A percentile compares a stretch with the other conserved stretches of the same genome.
Conservation (phyloP, 495 filamentous ascomycete species). For the Lepidopterella palustris region DNA sequence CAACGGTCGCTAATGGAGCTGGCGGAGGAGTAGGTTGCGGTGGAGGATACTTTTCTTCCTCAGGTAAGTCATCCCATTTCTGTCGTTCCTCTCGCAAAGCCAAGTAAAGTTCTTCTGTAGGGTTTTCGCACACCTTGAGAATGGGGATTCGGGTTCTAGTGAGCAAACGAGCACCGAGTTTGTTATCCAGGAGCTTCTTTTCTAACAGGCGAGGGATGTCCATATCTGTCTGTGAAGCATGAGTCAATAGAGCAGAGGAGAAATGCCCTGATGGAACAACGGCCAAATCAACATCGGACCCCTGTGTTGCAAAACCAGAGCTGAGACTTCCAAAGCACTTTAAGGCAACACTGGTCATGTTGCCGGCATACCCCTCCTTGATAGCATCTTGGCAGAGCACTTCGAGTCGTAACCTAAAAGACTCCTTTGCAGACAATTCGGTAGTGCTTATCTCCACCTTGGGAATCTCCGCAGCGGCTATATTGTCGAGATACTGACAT, state of each 20-base stretch:
- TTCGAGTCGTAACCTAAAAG: constrained; percentile 53
- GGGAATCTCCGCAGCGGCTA: constrained; percentile 28
- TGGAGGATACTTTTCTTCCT: constrained; percentile 28
- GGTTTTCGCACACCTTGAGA: constrained; percentile 70
- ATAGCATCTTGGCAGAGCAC: constrained; percentile 50
- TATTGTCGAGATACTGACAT: constrained; percentile 32
- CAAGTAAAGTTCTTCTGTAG: constrained; percentile 45
- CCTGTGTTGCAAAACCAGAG: constrained; percentile 66
- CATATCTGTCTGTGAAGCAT: neutral
- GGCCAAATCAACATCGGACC: constrained; percentile 70
- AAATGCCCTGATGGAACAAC: constrained; percentile 47
- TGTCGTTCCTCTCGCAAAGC: constrained; percentile 50
- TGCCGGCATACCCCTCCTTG: constrained; percentile 40
- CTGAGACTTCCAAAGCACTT: constrained; percentile 66
- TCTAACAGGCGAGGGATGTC: constrained; percentile 56
- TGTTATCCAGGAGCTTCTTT: constrained; percentile 59
- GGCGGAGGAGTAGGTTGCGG: neutral
- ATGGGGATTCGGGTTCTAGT: constrained; percentile 73
- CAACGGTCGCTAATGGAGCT: neutral
- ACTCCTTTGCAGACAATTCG: constrained; percentile 58
- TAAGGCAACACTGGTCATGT: constrained; percentile 47
- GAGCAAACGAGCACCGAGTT: constrained; percentile 62
- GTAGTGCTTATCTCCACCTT: constrained; percentile 31
- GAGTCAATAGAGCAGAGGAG: neutral
- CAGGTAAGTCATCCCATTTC: constrained; percentile 50